A percentile compares a stretch with the other conserved stretches of the same genome.
Evolutionary conservation across 768 basidiomycete genomes (phyloP).

Genomic region (Leccinum rimulosum): DNA sequence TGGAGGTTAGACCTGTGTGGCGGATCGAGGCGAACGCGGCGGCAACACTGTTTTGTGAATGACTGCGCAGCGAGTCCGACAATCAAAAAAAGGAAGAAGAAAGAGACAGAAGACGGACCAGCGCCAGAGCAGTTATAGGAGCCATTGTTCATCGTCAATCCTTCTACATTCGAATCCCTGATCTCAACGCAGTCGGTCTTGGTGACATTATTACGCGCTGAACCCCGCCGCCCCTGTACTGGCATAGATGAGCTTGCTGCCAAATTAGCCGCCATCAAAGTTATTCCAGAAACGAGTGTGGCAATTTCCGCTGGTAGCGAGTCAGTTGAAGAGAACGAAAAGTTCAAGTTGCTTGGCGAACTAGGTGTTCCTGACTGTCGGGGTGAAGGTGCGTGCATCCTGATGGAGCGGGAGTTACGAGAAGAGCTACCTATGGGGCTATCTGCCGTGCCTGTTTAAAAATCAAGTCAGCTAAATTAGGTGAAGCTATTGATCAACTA

Average conservation of each 20-base stretch:
- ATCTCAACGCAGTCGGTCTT: constrained; percentile 8
- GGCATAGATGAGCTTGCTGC: background rate
- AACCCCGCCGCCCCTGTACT: background rate
- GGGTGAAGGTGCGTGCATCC: constrained; percentile 9
- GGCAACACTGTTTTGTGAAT: constrained; percentile 6
- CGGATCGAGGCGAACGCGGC: background rate
- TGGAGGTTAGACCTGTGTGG: background rate
- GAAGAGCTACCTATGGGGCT: background rate
- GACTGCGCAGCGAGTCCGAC: constrained; percentile 1
- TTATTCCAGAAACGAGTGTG: background rate
- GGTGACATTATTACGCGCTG: background rate
- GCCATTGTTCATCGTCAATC: constrained; percentile 10
- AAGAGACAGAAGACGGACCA: constrained; percentile 6
- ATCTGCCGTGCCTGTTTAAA: background rate
- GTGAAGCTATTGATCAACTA: background rate
- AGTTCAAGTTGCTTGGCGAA: background rate
- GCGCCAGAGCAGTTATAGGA: constrained; percentile 5
- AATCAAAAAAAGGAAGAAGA: background rate
- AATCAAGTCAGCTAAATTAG: background rate
- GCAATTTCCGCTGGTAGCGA: background rate
- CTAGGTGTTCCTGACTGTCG: background rate
- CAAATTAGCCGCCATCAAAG: background rate
- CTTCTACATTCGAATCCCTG: background rate
- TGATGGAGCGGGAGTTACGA: constrained; percentile 1
- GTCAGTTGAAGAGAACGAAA: background rate